phyloP scores from a whole-genome alignment of 192 early-diverging fungal species.

The Gaertneriomyces sp. region DNA sequence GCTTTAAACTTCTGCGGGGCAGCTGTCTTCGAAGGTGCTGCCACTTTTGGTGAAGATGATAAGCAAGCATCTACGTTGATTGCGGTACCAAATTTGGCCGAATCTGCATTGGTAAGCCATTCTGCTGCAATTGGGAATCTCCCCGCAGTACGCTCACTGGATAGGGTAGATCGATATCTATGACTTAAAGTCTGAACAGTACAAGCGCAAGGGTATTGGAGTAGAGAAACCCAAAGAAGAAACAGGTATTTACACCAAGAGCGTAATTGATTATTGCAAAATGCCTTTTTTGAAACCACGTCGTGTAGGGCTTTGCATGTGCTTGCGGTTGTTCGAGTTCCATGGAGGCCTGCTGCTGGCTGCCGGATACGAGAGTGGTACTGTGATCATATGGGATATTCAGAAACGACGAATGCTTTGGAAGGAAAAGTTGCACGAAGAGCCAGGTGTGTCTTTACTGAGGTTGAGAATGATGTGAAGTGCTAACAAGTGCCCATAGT shows the following conservation, averaged over 20 bases:
- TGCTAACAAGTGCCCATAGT: neutral
- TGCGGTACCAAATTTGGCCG: slow-evolving; percentile 12
- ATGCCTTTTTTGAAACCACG: neutral
- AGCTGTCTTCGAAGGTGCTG: neutral
- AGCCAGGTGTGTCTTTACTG: slow-evolving; percentile 17
- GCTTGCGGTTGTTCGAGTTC: slow-evolving; percentile 12
- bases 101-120: slow-evolving; percentile 17
- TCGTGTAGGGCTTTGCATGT: slow-evolving; percentile 25
- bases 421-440: slow-evolving; percentile 16
- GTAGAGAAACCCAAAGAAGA: slow-evolving; percentile 12
- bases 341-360: neutral
- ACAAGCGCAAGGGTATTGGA: slow-evolving; percentile 10
- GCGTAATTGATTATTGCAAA: neutral
- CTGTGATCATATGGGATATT: slow-evolving; percentile 15
- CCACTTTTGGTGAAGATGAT: no score
- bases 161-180: slow-evolving; percentile 24
- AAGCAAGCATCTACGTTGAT: neutral
- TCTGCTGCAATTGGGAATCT: no score
- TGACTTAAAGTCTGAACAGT: slow-evolving; percentile 1
- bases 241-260: slow-evolving; percentile 8
- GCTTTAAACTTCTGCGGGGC: slow-evolving; percentile 26
- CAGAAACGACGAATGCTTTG: neutral
- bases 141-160: neutral
- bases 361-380: slow-evolving; percentile 28
- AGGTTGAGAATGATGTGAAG: neutral